phyloP scores from a whole-genome alignment of 306 rosid genomes.

The Corylus americana region DNA sequence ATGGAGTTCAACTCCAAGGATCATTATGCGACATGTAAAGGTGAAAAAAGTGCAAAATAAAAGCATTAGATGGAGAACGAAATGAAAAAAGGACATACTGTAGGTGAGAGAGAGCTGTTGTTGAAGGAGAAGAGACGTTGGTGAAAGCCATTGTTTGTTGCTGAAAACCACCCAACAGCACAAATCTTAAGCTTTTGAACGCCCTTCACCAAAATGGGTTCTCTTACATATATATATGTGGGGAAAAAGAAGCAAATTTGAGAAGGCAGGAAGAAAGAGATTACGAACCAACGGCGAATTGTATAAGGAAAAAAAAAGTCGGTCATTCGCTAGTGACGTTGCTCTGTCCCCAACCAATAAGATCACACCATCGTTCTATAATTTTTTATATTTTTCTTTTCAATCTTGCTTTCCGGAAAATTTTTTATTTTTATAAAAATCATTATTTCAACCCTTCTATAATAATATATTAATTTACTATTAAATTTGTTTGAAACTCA shows the following conservation, averaged over 20 bases:
- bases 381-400: background rate
- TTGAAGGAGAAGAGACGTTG: conserved; percentile 60
- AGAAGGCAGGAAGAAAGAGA: background rate
- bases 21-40: background rate
- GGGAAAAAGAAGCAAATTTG: no score
- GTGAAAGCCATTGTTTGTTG: conserved; percentile 53
- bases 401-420: no score
- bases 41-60: background rate
- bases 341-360: conserved; percentile 3
- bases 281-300: conserved; percentile 32
- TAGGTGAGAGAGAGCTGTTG: conserved; percentile 44
- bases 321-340: conserved; percentile 6
- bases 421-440: no score
- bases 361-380: background rate
- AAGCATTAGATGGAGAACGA: background rate
- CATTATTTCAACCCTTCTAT: no score
- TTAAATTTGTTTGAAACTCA: no score
- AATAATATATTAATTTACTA: no score
- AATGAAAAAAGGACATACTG: conserved; percentile 33
- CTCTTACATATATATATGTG: background rate
- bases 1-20: conserved; percentile 1
- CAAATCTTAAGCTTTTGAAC: background rate
- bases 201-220: conserved; percentile 11
- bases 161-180: background rate
- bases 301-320: background rate